These are phyloP conservation scores for Urochloa ruziziensis DNA, from an alignment of 176 grass and related monocot genomes.

Conservation along the genomic window DNA sequence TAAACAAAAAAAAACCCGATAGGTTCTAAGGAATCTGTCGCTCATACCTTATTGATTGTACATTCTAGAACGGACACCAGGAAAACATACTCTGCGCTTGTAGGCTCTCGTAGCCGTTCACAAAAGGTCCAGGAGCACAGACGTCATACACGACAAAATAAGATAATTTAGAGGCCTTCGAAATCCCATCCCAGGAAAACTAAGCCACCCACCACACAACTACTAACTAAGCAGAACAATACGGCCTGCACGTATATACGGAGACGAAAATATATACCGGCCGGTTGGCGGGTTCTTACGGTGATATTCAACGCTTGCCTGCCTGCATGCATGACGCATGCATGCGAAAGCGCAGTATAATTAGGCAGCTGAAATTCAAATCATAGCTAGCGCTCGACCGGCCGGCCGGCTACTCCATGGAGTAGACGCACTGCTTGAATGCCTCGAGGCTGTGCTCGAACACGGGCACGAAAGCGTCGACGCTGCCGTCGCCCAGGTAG, in stretches of 20 bases:
- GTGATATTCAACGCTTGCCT: neutral
- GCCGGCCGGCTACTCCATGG: constrained; percentile 26
- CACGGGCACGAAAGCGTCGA: constrained; percentile 69
- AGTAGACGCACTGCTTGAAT: constrained; percentile 64
- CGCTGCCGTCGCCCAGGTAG: constrained; percentile 63
- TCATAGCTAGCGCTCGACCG: neutral
- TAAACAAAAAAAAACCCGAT: no score
- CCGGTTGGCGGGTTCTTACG: no score
- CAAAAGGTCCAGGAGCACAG: neutral
- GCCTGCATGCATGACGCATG: neutral
- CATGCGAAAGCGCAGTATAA: neutral
- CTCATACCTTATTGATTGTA: neutral
- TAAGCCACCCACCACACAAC: neutral
- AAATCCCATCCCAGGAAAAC: neutral
- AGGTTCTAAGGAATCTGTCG: neutral
- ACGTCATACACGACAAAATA: neutral
- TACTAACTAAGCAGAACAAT: neutral
- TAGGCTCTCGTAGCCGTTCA: neutral
- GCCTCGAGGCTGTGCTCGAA: constrained; percentile 58
- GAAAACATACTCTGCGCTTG: neutral
- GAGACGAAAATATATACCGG: no score
- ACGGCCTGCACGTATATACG: no score
- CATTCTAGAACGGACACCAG: neutral
- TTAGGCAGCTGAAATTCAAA: neutral
- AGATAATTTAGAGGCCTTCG: neutral